These are phyloP conservation scores for Lentinula edodes DNA, from an alignment of 768 basidiomycete species.

Conservation along the genomic window DNA sequence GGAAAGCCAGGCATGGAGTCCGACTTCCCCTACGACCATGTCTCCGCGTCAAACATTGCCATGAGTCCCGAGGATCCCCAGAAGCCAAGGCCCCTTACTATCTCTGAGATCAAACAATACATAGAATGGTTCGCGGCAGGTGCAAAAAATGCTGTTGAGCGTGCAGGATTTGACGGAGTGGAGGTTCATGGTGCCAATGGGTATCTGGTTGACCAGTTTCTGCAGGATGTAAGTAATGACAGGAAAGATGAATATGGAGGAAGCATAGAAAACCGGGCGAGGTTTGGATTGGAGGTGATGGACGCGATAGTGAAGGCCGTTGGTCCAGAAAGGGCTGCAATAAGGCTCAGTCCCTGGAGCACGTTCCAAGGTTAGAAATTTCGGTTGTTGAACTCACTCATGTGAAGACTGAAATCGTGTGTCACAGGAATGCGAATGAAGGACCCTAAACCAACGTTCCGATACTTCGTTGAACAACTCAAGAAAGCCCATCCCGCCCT, in stretches of 20 bases:
- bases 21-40: constrained; percentile 14
- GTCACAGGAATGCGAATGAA: constrained; percentile 33
- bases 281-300: constrained; percentile 42
- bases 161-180: constrained; percentile 53
- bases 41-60: constrained; percentile 18
- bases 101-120: constrained; percentile 33
- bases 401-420: constrained; percentile 1
- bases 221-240: constrained; percentile 34
- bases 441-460: constrained; percentile 41
- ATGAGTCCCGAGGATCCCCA: not conserved
- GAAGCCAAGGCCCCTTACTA: constrained; percentile 27
- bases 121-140: constrained; percentile 36
- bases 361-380: constrained; percentile 22
- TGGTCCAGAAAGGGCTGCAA: constrained; percentile 36
- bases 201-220: constrained; percentile 41
- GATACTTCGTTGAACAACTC: constrained; percentile 33
- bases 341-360: constrained; percentile 45
- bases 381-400: too few relatives aligned
- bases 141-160: constrained; percentile 36
- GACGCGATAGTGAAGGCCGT: constrained; percentile 37
- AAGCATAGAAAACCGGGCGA: constrained; percentile 38
- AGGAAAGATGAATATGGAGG: constrained; percentile 53
- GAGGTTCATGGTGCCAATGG: constrained; percentile 34
- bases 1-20: constrained; percentile 5
- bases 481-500: constrained; percentile 24